These are phyloP conservation scores for Paraleonurus japonicus DNA, from an alignment of 257 asterid genomes.

Conservation along the genomic window DNA sequence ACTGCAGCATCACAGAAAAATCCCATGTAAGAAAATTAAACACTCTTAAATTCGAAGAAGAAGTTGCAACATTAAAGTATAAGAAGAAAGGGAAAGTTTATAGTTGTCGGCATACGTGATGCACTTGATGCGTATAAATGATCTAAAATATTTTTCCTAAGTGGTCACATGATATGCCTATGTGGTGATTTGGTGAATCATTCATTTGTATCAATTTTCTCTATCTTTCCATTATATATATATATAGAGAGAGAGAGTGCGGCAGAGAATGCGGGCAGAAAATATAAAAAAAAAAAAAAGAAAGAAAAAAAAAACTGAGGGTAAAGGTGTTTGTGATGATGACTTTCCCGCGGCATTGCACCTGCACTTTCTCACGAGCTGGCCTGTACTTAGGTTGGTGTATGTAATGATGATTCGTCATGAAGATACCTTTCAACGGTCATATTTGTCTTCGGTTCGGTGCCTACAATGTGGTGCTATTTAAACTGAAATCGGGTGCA, in stretches of 20 bases:
- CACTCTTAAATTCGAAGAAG: neutral
- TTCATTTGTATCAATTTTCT: neutral
- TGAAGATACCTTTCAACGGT: constrained; percentile 1
- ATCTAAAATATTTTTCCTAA: neutral
- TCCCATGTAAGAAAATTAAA: constrained; percentile 7
- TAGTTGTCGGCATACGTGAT: neutral
- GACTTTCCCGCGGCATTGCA: constrained; percentile 23
- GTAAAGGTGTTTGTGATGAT: constrained; percentile 8
- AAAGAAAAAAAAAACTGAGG: neutral
- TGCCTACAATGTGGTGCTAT: neutral
- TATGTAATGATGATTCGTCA: neutral
- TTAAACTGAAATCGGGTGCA: neutral
- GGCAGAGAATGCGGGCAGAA: neutral
- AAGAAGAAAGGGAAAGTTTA: neutral
- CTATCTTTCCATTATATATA: neutral
- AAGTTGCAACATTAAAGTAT: neutral
- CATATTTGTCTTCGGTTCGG: constrained; percentile 8
- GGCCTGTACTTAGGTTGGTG: neutral
- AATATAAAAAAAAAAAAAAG: neutral
- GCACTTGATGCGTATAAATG: neutral
- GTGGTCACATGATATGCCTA: constrained; percentile 6
- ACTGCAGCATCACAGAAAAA: constrained; percentile 23
- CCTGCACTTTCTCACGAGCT: constrained; percentile 18
- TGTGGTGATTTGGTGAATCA: neutral
- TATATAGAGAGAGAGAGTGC: too few species aligned